Conservation (phyloP, 805 yeast genomes). For the Wickerhamomyces sydowiorum region DNA sequence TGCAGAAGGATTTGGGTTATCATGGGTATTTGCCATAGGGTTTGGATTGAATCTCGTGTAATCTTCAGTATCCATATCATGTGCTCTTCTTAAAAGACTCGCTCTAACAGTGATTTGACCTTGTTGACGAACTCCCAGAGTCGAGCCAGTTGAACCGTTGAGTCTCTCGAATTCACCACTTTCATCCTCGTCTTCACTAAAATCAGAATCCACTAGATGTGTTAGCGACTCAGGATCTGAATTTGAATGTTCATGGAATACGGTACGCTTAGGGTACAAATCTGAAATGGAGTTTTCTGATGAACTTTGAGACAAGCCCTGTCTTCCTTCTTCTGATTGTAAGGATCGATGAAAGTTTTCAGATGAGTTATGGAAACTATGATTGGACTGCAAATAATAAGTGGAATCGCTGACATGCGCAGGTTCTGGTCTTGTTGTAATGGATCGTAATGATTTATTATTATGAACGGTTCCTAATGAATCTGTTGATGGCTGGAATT, state of each 20-base stretch:
- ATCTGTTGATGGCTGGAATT: background rate
- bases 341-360: background rate
- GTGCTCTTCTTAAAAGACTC: constrained; percentile 1
- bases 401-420: background rate
- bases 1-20: background rate
- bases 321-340: no score
- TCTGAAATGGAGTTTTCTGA: background rate
- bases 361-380: background rate
- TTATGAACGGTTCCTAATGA: background rate
- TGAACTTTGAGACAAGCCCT: background rate
- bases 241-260: no score
- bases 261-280: no score
- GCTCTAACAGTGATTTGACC: background rate
- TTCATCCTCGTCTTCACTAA: background rate
- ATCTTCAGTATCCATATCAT: constrained; percentile 2
- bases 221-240: background rate
- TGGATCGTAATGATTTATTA: background rate
- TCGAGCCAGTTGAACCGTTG: background rate
- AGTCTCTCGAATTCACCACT: background rate
- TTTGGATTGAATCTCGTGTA: constrained; percentile 7
- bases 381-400: background rate
- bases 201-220: background rate
- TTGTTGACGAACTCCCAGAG: background rate
- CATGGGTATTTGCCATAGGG: background rate
- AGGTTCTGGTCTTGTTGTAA: background rate